phyloP scores from a whole-genome alignment of 345 rosid genomes.

The Citrus medica region DNA sequence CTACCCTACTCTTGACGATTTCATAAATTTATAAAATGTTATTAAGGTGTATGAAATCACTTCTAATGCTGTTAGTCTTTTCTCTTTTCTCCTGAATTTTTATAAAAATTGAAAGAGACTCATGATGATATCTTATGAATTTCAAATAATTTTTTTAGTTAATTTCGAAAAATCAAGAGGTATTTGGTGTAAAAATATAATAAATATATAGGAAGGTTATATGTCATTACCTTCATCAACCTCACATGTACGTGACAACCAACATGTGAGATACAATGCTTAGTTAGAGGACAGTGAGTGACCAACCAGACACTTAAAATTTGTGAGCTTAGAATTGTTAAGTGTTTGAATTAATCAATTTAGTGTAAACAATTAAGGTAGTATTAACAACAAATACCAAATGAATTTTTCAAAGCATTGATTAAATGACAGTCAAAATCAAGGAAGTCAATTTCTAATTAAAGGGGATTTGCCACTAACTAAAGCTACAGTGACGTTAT shows the following conservation, averaged over 20 bases:
- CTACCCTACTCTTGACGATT: too few relatives aligned
- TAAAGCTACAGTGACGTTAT: slow-evolving; percentile 5
- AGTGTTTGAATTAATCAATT: background rate
- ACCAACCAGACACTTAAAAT: background rate
- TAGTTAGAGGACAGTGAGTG: slow-evolving; percentile 8
- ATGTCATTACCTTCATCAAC: slow-evolving; percentile 30
- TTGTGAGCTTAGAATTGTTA: background rate
- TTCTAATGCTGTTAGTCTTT: too few relatives aligned
- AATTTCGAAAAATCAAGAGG: background rate
- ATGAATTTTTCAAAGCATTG: background rate
- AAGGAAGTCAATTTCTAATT: slow-evolving; percentile 1
- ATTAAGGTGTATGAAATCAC: too few relatives aligned
- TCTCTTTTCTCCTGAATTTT: too few relatives aligned
- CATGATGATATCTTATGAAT: too few relatives aligned
- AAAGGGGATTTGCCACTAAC: slow-evolving; percentile 19
- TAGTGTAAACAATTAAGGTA: background rate
- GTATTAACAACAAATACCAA: background rate
- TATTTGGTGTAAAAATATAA: accelerated
- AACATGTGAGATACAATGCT: background rate
- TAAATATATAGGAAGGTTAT: slow-evolving; percentile 16
- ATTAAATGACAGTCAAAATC: background rate
- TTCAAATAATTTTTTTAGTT: background rate
- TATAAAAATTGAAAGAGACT: too few relatives aligned
- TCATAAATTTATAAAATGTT: too few relatives aligned
- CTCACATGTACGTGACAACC: slow-evolving; percentile 38